Conservation (phyloP, 805 yeast genomes). For the Wickerhamiella kurtzmanii region DNA sequence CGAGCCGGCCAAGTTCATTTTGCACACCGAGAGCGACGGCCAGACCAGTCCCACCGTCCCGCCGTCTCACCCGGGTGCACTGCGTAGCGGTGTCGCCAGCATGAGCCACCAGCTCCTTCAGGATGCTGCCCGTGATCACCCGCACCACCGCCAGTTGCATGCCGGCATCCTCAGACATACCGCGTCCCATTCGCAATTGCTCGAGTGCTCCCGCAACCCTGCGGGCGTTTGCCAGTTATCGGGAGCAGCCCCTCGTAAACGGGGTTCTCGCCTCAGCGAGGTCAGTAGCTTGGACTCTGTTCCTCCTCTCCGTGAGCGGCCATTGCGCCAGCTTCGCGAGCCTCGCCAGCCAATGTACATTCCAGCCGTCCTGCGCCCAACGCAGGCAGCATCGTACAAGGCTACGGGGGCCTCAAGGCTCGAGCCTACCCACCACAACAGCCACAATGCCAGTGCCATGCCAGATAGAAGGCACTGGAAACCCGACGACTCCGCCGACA, state of each 20-base stretch:
- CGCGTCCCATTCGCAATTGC: not conserved
- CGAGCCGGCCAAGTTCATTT: constrained; percentile 20
- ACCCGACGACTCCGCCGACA: constrained; percentile 48
- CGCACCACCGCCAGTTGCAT: constrained; percentile 1
- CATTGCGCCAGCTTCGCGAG: constrained; percentile 56
- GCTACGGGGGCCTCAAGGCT: constrained; percentile 15
- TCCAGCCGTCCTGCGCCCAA: constrained; percentile 72
- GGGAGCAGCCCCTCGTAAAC: constrained; percentile 2
- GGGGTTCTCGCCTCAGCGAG: no score
- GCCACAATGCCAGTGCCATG: not conserved
- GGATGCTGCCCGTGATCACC: not conserved
- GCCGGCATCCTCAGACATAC: not conserved
- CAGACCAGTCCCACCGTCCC: not conserved
- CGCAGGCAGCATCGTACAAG: constrained; percentile 22
- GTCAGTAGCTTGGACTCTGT: no score
- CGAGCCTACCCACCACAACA: constrained; percentile 7
- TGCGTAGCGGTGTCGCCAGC: not conserved
- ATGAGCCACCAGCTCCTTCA: not conserved
- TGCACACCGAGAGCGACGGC: constrained; percentile 9
- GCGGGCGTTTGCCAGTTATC: not conserved
- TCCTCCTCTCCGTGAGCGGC: constrained; percentile 13
- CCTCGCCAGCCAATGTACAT: constrained; percentile 78
- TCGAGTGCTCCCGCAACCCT: not conserved
- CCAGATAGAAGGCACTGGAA: constrained; percentile 32
- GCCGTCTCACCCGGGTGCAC: not conserved